Conservation (phyloP, 2,329 filamentous ascomycete species). For the Colletotrichum godetiae region DNA sequence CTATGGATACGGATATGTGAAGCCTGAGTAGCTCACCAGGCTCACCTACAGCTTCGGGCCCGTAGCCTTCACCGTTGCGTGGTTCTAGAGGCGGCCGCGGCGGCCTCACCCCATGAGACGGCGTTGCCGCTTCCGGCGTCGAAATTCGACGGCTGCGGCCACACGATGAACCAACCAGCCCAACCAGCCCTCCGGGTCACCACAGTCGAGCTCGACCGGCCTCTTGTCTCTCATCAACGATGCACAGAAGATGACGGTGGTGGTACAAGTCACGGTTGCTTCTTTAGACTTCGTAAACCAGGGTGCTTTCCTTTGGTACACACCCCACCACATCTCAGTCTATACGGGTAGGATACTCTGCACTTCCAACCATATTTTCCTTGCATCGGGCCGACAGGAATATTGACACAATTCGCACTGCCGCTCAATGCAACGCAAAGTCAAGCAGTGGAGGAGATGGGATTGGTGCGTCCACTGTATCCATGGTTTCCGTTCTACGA, state of each 20-base stretch:
- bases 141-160: slow-evolving; percentile 16
- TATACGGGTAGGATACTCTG: background rate
- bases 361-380: background rate
- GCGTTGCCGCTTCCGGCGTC: slow-evolving; percentile 1
- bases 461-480: background rate
- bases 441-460: slow-evolving; percentile 9
- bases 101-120: slow-evolving; percentile 9
- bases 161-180: slow-evolving; percentile 5
- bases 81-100: slow-evolving; percentile 11
- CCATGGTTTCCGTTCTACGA: background rate
- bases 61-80: slow-evolving; percentile 13
- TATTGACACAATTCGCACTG: slow-evolving; percentile 18
- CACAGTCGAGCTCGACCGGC: background rate
- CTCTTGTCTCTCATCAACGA: slow-evolving; percentile 7
- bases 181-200: slow-evolving; percentile 2
- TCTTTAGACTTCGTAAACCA: background rate
- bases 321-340: background rate
- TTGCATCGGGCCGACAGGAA: background rate
- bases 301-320: background rate
- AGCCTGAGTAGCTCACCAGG: background rate
- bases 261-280: background rate
- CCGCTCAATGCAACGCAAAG: slow-evolving; percentile 22
- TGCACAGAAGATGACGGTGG: background rate
- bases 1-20: background rate
- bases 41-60: slow-evolving; percentile 8